phyloP scores from a whole-genome alignment of 129 eudicot species.

The Flaveria linearis region DNA sequence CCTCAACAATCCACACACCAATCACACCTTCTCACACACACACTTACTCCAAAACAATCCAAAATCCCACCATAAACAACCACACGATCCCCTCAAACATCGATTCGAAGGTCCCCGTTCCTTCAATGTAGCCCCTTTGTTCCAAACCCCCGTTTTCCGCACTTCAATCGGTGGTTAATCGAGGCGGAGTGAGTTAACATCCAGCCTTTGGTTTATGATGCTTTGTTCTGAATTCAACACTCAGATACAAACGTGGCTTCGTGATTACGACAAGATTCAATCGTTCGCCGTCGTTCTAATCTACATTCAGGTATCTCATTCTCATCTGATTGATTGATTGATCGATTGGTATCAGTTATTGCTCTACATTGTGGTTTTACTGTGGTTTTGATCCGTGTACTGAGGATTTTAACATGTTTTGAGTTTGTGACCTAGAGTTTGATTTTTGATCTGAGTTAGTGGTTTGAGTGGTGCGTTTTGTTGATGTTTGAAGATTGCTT shows the following conservation, averaged over 20 bases:
- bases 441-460: conserved; percentile 22
- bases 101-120: conserved; percentile 16
- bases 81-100: conserved; percentile 10
- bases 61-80: background rate
- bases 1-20: conserved; percentile 21
- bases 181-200: background rate
- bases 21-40: conserved; percentile 6
- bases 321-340: background rate
- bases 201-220: conserved; percentile 45
- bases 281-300: conserved; percentile 70
- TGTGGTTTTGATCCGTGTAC: conserved; percentile 10
- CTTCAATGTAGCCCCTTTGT: conserved; percentile 38
- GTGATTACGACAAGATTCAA: conserved; percentile 85
- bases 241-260: conserved; percentile 69
- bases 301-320: conserved; percentile 53
- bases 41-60: background rate
- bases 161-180: conserved; percentile 14
- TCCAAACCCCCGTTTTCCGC: conserved; percentile 19
- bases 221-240: conserved; percentile 59
- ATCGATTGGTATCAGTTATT: background rate
- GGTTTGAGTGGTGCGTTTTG: background rate
- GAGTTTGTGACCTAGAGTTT: conserved; percentile 11
- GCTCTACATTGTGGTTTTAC: conserved; percentile 21
- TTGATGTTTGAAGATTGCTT: conserved; percentile 69
- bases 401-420: background rate